phyloP scores from a whole-genome alignment of 768 basidiomycete genomes.

The Suillus subalutaceus region DNA sequence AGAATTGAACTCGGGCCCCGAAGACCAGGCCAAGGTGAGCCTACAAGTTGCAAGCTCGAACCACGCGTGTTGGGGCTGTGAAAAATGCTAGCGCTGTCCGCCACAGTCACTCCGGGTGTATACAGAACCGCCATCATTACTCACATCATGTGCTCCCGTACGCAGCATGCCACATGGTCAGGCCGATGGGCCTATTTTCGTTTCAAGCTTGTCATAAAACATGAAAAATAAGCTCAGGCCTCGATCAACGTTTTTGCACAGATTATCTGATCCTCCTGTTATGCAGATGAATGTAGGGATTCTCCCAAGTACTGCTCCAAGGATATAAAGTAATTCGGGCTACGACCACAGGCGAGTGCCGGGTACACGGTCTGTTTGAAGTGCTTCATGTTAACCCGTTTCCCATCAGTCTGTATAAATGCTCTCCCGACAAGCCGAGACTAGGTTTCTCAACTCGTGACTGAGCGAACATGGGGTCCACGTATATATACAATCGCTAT shows the following conservation, averaged over 20 bases:
- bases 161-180: background rate
- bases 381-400: background rate
- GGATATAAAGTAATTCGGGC: background rate
- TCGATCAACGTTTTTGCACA: background rate
- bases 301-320: background rate
- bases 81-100: background rate
- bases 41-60: background rate
- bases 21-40: background rate
- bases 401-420: background rate
- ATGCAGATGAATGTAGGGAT: background rate
- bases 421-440: background rate
- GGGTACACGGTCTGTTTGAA: background rate
- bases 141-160: background rate
- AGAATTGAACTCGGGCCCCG: background rate
- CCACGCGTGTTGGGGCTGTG: background rate
- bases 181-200: background rate
- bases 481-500: background rate
- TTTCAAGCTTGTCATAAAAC: background rate
- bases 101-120: background rate
- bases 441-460: background rate
- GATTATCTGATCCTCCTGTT: background rate
- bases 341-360: background rate
- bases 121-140: background rate
- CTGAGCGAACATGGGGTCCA: background rate
- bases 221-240: background rate